Conservation (phyloP, 2,329 filamentous ascomycete genomes). For the Trichoderma sp. region DNA sequence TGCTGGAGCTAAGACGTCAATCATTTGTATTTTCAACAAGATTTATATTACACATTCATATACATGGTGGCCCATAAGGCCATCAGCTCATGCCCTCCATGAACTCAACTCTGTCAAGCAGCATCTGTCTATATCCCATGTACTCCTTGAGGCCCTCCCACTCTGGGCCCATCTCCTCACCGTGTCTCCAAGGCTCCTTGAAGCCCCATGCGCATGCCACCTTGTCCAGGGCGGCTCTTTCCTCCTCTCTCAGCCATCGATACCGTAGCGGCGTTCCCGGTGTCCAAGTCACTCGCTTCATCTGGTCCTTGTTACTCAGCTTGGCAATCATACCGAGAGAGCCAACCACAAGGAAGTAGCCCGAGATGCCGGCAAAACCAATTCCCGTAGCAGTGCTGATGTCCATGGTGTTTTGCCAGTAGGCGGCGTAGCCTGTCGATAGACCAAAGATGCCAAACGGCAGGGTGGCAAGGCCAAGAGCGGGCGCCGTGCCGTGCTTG, state of each 20-base stretch:
- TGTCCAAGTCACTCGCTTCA: conserved; percentile 90
- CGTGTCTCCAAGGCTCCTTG: conserved; percentile 74
- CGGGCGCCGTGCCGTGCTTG: conserved; percentile 64
- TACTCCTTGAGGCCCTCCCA: conserved; percentile 88
- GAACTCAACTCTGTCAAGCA: conserved; percentile 83
- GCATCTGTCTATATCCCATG: conserved; percentile 81
- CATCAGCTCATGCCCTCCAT: conserved; percentile 80
- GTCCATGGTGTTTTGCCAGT: conserved; percentile 72
- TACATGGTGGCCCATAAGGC: background rate
- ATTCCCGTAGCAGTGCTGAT: conserved; percentile 72
- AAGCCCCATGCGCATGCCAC: conserved; percentile 93
- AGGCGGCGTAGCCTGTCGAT: conserved; percentile 56
- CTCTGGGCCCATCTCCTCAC: conserved; percentile 88
- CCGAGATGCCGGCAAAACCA: conserved; percentile 77
- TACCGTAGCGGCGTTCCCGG: conserved; percentile 78
- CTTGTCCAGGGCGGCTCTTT: conserved; percentile 82
- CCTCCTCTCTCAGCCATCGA: conserved; percentile 87
- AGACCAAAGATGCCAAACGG: conserved; percentile 72
- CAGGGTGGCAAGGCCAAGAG: conserved; percentile 58
- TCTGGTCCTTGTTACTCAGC: conserved; percentile 90
- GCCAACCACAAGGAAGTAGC: conserved; percentile 80
- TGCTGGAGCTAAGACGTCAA: too few species aligned
- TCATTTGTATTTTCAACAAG: background rate
- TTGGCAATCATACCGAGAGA: conserved; percentile 83
- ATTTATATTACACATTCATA: background rate